These are phyloP conservation scores for Cydonia oblonga DNA, from an alignment of 331 rosid genomes.

Conservation along the genomic window DNA sequence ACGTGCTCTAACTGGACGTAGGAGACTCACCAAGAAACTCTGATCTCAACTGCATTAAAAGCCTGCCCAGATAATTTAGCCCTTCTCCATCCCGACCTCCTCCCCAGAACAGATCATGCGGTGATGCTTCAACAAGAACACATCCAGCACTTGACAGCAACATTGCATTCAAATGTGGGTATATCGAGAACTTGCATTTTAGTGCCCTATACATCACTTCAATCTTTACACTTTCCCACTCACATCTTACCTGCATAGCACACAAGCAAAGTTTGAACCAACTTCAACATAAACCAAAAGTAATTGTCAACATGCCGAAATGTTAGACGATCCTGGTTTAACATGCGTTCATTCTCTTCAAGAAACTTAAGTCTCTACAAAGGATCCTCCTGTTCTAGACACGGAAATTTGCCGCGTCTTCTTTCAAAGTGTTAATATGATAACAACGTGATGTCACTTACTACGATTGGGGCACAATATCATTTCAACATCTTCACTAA, in stretches of 20 bases:
- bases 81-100: constrained; percentile 96
- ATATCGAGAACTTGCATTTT: constrained; percentile 77
- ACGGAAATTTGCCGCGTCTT: no score
- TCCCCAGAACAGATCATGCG: constrained; percentile 90
- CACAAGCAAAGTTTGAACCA: background rate
- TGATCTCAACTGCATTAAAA: constrained; percentile 74
- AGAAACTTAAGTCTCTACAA: no score
- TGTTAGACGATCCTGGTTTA: background rate
- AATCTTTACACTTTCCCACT: constrained; percentile 74
- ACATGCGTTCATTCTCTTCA: no score
- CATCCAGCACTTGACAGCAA: constrained; percentile 68
- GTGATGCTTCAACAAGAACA: constrained; percentile 88
- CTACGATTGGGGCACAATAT: no score
- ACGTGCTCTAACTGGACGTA: constrained; percentile 8
- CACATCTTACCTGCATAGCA: constrained; percentile 56
- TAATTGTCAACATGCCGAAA: background rate
- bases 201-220: constrained; percentile 75
- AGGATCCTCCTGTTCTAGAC: no score
- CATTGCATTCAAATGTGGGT: constrained; percentile 64
- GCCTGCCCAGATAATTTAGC: constrained; percentile 74
- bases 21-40: constrained; percentile 68
- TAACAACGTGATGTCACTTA: no score
- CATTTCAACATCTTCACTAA: no score
- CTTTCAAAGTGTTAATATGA: no score
- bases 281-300: background rate